Evolutionary conservation across 2,329 filamentous ascomycete species (phyloP).

Genomic region (Diplodia mutila): DNA sequence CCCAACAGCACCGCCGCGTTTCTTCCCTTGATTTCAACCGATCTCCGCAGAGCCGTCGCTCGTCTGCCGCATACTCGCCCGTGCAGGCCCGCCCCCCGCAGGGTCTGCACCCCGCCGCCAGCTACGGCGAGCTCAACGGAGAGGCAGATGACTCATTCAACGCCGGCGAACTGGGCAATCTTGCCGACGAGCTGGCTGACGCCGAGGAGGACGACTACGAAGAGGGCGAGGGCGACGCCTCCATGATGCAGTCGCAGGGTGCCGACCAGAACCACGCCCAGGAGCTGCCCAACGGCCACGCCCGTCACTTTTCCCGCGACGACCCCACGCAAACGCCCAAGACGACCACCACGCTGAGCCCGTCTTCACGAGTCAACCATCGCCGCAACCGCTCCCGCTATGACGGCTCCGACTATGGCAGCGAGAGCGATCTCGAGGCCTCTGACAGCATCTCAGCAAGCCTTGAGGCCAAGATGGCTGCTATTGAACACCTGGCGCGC

Average conservation of each 20-base stretch:
- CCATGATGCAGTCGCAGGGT: slow-evolving; percentile 36
- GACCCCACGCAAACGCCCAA: slow-evolving; percentile 47
- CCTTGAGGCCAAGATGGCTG: slow-evolving; percentile 71
- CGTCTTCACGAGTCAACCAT: slow-evolving; percentile 43
- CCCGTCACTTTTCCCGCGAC: slow-evolving; percentile 45
- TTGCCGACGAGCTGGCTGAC: slow-evolving; percentile 80
- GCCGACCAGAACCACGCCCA: slow-evolving; percentile 36
- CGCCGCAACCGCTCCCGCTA: slow-evolving; percentile 57
- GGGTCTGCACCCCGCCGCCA: slow-evolving; percentile 27
- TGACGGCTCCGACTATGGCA: slow-evolving; percentile 73
- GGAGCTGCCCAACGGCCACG: slow-evolving; percentile 30
- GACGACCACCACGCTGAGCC: slow-evolving; percentile 45
- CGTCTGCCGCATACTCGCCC: slow-evolving; percentile 51
- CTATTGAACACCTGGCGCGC: slow-evolving; percentile 69
- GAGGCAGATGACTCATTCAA: slow-evolving; percentile 43
- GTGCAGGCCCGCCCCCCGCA: slow-evolving; percentile 47
- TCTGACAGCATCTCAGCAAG: slow-evolving; percentile 68
- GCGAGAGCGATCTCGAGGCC: slow-evolving; percentile 69
- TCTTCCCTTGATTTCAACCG: slow-evolving; percentile 48
- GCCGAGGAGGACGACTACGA: slow-evolving; percentile 70
- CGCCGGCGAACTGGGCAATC: slow-evolving; percentile 69
- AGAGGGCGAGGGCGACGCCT: slow-evolving; percentile 39
- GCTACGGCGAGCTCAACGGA: slow-evolving; percentile 37
- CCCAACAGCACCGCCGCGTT: slow-evolving; percentile 38
- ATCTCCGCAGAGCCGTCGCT: slow-evolving; percentile 41